phyloP scores from a whole-genome alignment of 345 rosid species.

The Erucastrum elatum region DNA sequence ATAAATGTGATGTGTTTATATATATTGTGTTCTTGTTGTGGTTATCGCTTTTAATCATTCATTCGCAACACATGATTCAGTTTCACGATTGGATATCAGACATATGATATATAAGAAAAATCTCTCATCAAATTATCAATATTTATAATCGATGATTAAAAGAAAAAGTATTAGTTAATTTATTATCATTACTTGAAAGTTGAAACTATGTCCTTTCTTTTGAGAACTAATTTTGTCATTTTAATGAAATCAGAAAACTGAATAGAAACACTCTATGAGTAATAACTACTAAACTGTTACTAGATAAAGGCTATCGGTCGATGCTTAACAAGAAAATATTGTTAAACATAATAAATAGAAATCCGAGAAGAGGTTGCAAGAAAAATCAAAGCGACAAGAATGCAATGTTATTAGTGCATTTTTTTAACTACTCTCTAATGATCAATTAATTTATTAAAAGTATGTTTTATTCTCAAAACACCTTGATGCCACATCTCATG shows the following conservation, averaged over 20 bases:
- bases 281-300: background rate
- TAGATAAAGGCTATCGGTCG: background rate
- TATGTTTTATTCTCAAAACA: too few species aligned
- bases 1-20: background rate
- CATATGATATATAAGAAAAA: too few species aligned
- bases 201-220: too few species aligned
- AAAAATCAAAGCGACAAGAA: background rate
- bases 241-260: background rate
- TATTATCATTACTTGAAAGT: too few species aligned
- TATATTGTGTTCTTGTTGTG: background rate
- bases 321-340: background rate
- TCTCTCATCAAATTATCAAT: too few species aligned
- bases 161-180: too few species aligned
- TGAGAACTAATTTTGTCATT: background rate
- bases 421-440: too few species aligned
- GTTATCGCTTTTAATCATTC: background rate
- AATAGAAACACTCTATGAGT: background rate
- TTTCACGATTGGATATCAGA: too few species aligned
- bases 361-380: background rate
- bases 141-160: too few species aligned
- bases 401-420: background rate
- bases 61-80: background rate
- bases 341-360: constrained; percentile 4
- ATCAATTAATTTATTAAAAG: too few species aligned
- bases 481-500: too few species aligned